Base-by-base conservation (phyloP, 352 stramenopile species). In the Thraustochytrium sp. region DNA sequence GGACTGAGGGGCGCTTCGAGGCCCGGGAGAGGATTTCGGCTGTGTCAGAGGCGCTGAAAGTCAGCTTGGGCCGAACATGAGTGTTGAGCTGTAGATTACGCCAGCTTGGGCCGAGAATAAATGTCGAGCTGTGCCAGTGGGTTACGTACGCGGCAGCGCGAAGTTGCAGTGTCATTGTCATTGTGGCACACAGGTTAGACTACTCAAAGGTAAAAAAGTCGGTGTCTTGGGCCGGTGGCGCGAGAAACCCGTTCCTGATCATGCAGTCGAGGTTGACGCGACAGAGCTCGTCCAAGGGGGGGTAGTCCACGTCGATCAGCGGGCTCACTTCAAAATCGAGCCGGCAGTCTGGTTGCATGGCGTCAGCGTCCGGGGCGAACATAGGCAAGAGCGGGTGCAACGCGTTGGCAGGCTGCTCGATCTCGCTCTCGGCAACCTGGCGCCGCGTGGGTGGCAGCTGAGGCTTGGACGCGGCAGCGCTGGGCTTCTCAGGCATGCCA, bases 121-220 rank as follows among this genome's bases (percentile, higher is more conserved):
- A n/a, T n/a, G n/a, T n/a, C n/a, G n/a, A n/a, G n/a, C n/a, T n/a
- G n/a, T n/a, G n/a, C n/a, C n/a, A n/a, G n/a, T n/a, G n/a, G n/a
- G n/a, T n/a, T n/a, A n/a, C n/a, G n/a, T n/a, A n/a, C n/a, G n/a
- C n/a, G n/a, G n/a, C n/a, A n/a, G n/a, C n/a, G n/a, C n/a, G n/a
- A n/a, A n/a, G n/a, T n/a, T n/a, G n/a, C n/a, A n/a, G n/a, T n/a
- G n/a, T n/a, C n/a, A n/a, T n/a, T n/a, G n/a, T n/a, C n/a, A n/a
- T n/a, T n/a, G n/a, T 55, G 18, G 48, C 48, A 55, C 48, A 55
- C n/a, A 23, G n/a, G 16, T 23, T 34, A 8, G 54, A 11, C 75
- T 38, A 80, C 51, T 80, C 68, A 26, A 80, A 80, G 18, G 68
- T 72, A 26, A 80, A 80, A 26, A 80, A 44, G 2, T 80, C 68